Evolutionary conservation across 2,329 filamentous ascomycete species (phyloP).

Genomic region (Penicillium sp.): DNA sequence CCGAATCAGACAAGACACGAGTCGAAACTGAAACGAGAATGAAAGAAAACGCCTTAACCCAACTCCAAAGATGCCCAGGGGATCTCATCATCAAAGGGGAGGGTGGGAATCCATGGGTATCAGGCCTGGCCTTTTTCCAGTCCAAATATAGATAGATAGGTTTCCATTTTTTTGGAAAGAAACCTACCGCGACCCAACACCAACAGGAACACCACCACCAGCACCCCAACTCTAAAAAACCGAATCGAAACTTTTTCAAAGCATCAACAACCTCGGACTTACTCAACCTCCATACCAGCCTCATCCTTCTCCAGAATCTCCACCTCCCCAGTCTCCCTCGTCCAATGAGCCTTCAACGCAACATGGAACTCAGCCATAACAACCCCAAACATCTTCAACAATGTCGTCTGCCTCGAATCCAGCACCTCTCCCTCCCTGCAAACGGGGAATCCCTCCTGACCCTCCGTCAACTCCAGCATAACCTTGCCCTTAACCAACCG

Average conservation of each 20-base stretch:
- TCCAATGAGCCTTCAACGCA: constrained; percentile 59
- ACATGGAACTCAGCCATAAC: constrained; percentile 86
- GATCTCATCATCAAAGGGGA: too few species aligned
- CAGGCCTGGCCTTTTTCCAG: too few species aligned
- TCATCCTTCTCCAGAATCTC: constrained; percentile 32
- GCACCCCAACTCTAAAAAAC: too few species aligned
- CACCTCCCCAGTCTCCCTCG: constrained; percentile 33
- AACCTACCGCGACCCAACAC: too few species aligned
- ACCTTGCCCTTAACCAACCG: constrained; percentile 82
- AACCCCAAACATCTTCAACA: constrained; percentile 88
- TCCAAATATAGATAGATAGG: too few species aligned
- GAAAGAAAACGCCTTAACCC: constrained; percentile 27
- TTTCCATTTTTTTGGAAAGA: too few species aligned
- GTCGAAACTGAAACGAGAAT: too few species aligned
- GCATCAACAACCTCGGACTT: too few species aligned
- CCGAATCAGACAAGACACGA: too few species aligned
- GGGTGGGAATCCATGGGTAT: too few species aligned
- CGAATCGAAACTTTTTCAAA: too few species aligned
- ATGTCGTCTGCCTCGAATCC: constrained; percentile 81
- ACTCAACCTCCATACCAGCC: constrained; percentile 39
- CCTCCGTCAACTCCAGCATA: constrained; percentile 52
- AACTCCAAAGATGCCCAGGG: constrained; percentile 35
- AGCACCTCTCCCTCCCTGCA: constrained; percentile 77
- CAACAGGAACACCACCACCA: too few species aligned
- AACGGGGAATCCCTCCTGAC: constrained; percentile 56